These are phyloP conservation scores for Cornus kousa DNA, from an alignment of 148 eudicot species.

Conservation along the genomic window DNA sequence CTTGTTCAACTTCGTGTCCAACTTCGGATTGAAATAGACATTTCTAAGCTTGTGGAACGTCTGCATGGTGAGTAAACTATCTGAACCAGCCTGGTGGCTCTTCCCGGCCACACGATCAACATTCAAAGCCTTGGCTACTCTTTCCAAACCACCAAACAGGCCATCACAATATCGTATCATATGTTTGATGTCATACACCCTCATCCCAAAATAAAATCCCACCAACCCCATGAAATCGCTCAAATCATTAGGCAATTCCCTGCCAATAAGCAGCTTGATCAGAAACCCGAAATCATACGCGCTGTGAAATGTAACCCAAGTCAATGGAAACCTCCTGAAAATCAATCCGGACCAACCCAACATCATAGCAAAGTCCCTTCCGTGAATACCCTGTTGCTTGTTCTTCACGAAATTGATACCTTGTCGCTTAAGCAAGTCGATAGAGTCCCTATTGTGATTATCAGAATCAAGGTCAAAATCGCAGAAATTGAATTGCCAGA, in stretches of 20 bases:
- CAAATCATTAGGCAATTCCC: neutral
- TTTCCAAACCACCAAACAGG: neutral
- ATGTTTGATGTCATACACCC: neutral
- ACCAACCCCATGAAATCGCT: neutral
- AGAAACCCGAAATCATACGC: neutral
- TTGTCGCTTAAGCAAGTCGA: constrained; percentile 11
- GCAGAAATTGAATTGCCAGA: constrained; percentile 31
- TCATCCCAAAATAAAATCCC: neutral
- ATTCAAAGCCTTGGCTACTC: neutral
- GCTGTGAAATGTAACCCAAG: neutral
- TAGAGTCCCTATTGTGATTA: neutral
- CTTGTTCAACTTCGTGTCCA: too few species aligned
- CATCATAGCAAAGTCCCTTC: neutral
- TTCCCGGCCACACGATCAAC: neutral
- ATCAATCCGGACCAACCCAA: neutral
- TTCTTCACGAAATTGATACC: constrained; percentile 23
- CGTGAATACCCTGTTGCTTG: constrained; percentile 2
- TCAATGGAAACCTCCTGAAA: neutral
- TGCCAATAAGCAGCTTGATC: neutral
- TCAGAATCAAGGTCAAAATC: constrained; percentile 15
- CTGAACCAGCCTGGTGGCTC: neutral
- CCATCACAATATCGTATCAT: neutral
- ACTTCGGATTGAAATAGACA: too few species aligned
- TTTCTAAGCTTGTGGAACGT: neutral
- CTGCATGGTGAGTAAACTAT: neutral